Evolutionary conservation across 2,329 filamentous ascomycete species (phyloP).

Genomic region (Pseudocercospora cruenta): DNA sequence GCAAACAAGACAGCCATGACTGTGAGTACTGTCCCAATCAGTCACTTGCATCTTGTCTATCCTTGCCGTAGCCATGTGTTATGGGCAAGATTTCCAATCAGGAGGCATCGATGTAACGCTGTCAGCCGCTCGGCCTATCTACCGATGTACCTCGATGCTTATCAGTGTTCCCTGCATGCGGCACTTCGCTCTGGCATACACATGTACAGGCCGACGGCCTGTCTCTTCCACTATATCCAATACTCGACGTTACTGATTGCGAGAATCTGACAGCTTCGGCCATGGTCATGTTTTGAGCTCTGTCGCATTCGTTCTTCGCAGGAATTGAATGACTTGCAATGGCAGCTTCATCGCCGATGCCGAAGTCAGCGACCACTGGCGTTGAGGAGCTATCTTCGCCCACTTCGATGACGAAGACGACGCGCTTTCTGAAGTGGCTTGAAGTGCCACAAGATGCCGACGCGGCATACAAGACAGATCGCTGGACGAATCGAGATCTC

Average conservation of each 20-base stretch:
- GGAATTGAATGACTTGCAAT: neutral
- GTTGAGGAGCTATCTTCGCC: neutral
- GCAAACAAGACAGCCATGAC: too few relatives aligned
- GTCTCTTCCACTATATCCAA: neutral
- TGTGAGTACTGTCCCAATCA: too few relatives aligned
- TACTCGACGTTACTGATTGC: neutral
- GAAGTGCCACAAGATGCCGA: slow-evolving; percentile 6
- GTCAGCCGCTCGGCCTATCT: slow-evolving; percentile 6
- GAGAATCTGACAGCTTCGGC: neutral
- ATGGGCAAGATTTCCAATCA: neutral
- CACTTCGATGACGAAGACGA: neutral
- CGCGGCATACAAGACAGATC: slow-evolving; percentile 3
- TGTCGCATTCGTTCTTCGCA: neutral
- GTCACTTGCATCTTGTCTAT: neutral
- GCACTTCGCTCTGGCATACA: neutral
- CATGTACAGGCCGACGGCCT: neutral
- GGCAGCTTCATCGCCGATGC: neutral
- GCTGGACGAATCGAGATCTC: slow-evolving; percentile 6
- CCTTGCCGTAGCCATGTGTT: neutral
- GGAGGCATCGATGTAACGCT: neutral
- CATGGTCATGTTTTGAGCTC: neutral
- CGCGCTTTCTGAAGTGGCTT: slow-evolving; percentile 7
- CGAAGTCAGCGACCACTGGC: neutral
- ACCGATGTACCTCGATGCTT: neutral
- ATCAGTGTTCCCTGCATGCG: neutral